Evolutionary conservation across 768 basidiomycete genomes (phyloP), one percentile per base, ranked within the genome.

Genomic region (Lentinus tigrinus): DNA sequence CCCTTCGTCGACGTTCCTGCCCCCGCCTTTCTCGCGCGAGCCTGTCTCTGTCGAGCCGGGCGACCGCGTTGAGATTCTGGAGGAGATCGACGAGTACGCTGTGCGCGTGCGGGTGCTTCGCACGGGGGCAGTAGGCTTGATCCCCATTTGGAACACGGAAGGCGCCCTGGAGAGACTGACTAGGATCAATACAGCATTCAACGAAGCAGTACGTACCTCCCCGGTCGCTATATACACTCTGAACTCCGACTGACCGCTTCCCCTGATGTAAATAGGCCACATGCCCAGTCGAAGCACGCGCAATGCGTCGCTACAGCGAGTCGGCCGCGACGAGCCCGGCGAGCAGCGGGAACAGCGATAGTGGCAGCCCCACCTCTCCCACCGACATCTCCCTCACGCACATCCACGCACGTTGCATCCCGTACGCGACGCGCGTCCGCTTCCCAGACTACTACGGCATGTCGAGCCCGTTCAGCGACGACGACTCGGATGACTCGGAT

Each of bases 111-210:
- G 61, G n/a, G 49, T 62, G 13, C 19, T 64, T 5, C 31, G 56
- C 28, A 64, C 63, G 11, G 62, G 62, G 36, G 43, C 16, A 10
- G 60, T 65, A 9, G 69, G 69, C 21, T 31, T 67, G 14, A 52
- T 70, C 13, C 69, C 69, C n/a, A 56, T 62, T 24, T 70, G 69
- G 69, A 66, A 67, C 57, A 49, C 63, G 26, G 69, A 70, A 61
- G 69, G 63, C 39, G 63, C 69, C 28, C 55, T 68, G 39, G 67
- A 70, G 51, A 47, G 67, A 37, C 51, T 70, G n/a, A 67, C 69
- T 54, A 43, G 69, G 44, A 47, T 67, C 53, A 70, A 70, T 49
- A 70, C 68, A 57, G 61, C 62, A 49, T 62, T 68, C 54, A 70
- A 70, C 61, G 69, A 70, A 36, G 65, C 63, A 38, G 69, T 70